Conservation (phyloP, 2,329 filamentous ascomycete species). For the Aspergillus amoenus region DNA sequence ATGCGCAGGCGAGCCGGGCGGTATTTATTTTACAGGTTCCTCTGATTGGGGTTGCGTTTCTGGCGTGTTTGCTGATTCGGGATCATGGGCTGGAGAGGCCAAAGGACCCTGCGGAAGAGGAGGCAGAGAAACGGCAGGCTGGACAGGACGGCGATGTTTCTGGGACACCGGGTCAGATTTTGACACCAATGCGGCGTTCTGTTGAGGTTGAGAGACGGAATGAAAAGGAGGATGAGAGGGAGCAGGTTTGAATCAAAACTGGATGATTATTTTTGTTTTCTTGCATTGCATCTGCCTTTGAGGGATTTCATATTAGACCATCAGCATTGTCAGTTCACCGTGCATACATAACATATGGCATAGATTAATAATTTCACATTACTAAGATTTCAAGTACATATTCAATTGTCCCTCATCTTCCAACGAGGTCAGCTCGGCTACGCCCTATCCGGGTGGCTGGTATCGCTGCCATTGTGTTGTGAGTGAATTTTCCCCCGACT, state of each 20-base stretch:
- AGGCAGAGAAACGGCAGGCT: slow-evolving; percentile 24
- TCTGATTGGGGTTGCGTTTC: slow-evolving; percentile 51
- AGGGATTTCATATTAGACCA: no score
- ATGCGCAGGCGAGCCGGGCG: slow-evolving; percentile 52
- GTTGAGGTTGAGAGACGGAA: background rate
- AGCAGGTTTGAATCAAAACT: background rate
- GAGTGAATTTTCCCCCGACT: no score
- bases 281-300: background rate
- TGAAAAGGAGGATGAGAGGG: background rate
- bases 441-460: no score
- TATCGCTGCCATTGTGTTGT: no score
- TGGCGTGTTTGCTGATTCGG: slow-evolving; percentile 53
- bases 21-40: slow-evolving; percentile 61
- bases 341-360: background rate
- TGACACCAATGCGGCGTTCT: background rate
- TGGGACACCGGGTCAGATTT: background rate
- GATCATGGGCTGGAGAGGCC: slow-evolving; percentile 48
- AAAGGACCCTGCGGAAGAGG: slow-evolving; percentile 28
- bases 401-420: no score
- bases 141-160: slow-evolving; percentile 21
- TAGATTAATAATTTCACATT: background rate
- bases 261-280: background rate
- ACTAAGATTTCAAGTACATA: no score
- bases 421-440: no score
- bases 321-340: no score